Evolutionary conservation across 2,329 filamentous ascomycete species (phyloP).

Genomic region (Fusarium floridanum): DNA sequence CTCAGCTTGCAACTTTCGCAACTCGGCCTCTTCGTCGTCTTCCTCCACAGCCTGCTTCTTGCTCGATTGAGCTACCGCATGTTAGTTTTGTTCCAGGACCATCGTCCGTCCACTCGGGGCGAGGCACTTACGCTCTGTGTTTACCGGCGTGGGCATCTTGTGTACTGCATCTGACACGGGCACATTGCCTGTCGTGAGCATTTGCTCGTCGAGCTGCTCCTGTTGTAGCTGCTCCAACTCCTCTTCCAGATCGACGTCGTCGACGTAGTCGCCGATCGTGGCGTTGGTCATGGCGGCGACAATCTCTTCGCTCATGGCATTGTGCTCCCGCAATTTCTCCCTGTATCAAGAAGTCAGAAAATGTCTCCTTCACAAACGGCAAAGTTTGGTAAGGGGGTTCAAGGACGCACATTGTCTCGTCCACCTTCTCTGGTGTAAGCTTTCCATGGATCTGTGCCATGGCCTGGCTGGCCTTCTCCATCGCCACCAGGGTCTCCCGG

Average conservation of each 20-base stretch:
- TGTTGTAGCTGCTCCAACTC: constrained; percentile 91
- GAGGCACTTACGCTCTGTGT: constrained; percentile 77
- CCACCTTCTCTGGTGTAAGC: constrained; percentile 93
- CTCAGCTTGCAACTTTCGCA: constrained; percentile 92
- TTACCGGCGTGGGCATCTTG: constrained; percentile 80
- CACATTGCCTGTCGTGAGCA: constrained; percentile 88
- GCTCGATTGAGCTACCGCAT: constrained; percentile 48
- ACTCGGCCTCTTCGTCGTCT: constrained; percentile 95
- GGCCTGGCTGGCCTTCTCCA: constrained; percentile 89
- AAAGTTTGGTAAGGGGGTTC: background rate
- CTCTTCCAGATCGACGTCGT: constrained; percentile 87
- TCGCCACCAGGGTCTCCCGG: constrained; percentile 92
- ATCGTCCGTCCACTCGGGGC: background rate
- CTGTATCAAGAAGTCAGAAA: constrained; percentile 62
- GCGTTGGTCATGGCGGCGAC: constrained; percentile 83
- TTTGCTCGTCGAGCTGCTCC: constrained; percentile 91
- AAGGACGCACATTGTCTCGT: constrained; percentile 86
- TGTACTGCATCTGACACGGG: constrained; percentile 84
- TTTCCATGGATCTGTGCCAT: constrained; percentile 95
- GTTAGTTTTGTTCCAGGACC: constrained; percentile 25
- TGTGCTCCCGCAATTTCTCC: constrained; percentile 92
- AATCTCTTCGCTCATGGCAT: constrained; percentile 94
- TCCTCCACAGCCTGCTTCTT: constrained; percentile 70
- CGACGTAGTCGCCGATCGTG: constrained; percentile 75
- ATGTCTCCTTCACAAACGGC: background rate